Evolutionary conservation across 352 stramenopile species (phyloP), one percentile per base, ranked within the genome.

Genomic region (Globisporangium heterothallicum): DNA sequence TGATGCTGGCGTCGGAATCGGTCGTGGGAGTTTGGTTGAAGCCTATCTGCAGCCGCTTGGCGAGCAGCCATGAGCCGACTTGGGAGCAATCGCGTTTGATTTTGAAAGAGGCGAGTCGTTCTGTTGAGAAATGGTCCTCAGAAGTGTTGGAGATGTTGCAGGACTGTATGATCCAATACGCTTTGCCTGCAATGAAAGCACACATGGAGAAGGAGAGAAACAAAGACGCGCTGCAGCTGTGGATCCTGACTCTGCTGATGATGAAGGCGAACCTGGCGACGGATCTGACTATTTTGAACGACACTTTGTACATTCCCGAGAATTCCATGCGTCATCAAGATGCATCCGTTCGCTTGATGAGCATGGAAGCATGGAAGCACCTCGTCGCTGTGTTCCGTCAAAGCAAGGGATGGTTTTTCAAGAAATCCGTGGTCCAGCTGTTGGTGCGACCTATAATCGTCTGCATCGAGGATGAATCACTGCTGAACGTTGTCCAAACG

Each of bases 301-400:
- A 66, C 1, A 57, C 86, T 14, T 46, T 89, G 32, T 79, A 83
- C 44, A 61, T 86, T 8, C 67, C 75, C 0, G 78, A 89, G 30
- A 64, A 59, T 12, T 77, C 61, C 27, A 72, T 87, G 63, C 53
- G 64, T 24, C 64, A 86, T 54, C 36, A 52, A 29, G 66, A 87
- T 49, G 68, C 67, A 4, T 61, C 63, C 0, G 58, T 84, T 38
- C 64, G 72, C 10, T 36, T 89, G 24, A 64, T 85, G 42, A 62
- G 62, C 19, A 70, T 86, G 54, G 63, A 85, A 47, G 64, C 56
- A 26, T 89, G 78, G 78, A 44, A 51, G 14, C 44, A 66, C n/a
- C 41, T 89, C 2, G 61, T 80, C 1, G 49, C 62, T 16, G 63
- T 85, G 18, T 85, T 87, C 44, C 74, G 63, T 18, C 44, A 66